These are phyloP conservation scores for Sporothrix pseudoabietina DNA, from an alignment of 2,329 filamentous ascomycete species.

Conservation along the genomic window DNA sequence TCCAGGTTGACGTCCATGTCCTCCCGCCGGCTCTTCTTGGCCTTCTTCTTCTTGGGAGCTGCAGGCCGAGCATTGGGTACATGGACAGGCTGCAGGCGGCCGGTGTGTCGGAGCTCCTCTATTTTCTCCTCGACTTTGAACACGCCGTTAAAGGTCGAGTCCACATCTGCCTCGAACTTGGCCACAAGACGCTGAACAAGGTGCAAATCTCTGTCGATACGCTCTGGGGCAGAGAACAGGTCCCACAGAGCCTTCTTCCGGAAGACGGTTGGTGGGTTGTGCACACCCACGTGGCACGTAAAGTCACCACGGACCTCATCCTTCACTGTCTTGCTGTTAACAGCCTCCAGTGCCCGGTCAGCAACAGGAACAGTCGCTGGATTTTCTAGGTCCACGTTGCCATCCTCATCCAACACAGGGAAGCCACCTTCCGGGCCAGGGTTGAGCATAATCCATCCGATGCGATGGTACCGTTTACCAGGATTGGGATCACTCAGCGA, in stretches of 20 bases:
- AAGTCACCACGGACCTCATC: constrained; percentile 94
- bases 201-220: constrained; percentile 85
- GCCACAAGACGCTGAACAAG: constrained; percentile 79
- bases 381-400: constrained; percentile 59
- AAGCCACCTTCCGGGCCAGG: constrained; percentile 62
- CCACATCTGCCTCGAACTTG: constrained; percentile 84
- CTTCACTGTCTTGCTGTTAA: constrained; percentile 96
- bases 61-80: constrained; percentile 35
- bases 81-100: constrained; percentile 70
- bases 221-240: constrained; percentile 89
- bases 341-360: constrained; percentile 86
- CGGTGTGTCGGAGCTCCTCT: constrained; percentile 74
- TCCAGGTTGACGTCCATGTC: constrained; percentile 64
- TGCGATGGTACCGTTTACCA: constrained; percentile 93
- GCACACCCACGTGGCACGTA: constrained; percentile 94
- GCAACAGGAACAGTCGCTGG: constrained; percentile 62
- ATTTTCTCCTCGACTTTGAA: constrained; percentile 84
- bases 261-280: constrained; percentile 81
- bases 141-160: constrained; percentile 73
- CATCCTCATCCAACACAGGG: constrained; percentile 61
- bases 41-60: constrained; percentile 52
- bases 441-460: constrained; percentile 97
- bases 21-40: constrained; percentile 62
- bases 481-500: constrained; percentile 97
- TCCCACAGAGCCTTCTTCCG: constrained; percentile 97